phyloP scores from a whole-genome alignment of 2,329 filamentous ascomycete species.

The Alternaria triticina region DNA sequence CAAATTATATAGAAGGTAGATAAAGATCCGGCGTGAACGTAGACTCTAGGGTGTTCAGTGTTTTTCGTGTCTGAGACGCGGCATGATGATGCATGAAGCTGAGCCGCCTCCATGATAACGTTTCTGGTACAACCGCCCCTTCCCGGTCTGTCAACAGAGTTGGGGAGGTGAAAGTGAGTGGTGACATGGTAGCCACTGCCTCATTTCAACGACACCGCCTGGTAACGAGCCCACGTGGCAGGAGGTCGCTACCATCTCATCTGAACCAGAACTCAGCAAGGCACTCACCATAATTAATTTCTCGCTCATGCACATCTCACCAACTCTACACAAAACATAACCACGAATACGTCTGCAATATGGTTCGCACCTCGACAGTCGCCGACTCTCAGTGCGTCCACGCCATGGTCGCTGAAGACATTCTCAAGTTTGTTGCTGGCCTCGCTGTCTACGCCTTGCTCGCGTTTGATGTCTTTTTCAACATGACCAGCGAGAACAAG shows the following conservation, averaged over 20 bases:
- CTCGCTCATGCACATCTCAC: neutral
- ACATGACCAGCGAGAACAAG: neutral
- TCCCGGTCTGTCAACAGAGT: neutral
- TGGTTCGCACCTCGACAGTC: neutral
- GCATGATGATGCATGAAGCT: neutral
- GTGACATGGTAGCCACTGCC: neutral
- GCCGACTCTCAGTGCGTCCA: neutral
- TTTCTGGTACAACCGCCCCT: neutral
- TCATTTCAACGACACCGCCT: neutral
- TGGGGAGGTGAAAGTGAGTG: neutral
- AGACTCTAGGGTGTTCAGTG: neutral
- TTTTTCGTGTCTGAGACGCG: neutral
- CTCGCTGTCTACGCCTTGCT: neutral
- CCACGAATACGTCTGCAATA: neutral
- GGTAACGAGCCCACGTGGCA: neutral
- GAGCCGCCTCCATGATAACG: neutral
- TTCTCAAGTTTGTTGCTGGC: neutral
- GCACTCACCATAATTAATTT: neutral
- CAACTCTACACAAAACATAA: neutral
- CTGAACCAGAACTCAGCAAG: accelerated
- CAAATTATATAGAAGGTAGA: neutral
- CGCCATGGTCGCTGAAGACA: neutral
- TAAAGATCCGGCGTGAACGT: neutral
- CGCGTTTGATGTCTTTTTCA: neutral
- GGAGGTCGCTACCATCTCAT: neutral